Evolutionary conservation across 345 rosid genomes (phyloP), one percentile per base, ranked within the genome.

Genomic region (Hypericum perforatum): DNA sequence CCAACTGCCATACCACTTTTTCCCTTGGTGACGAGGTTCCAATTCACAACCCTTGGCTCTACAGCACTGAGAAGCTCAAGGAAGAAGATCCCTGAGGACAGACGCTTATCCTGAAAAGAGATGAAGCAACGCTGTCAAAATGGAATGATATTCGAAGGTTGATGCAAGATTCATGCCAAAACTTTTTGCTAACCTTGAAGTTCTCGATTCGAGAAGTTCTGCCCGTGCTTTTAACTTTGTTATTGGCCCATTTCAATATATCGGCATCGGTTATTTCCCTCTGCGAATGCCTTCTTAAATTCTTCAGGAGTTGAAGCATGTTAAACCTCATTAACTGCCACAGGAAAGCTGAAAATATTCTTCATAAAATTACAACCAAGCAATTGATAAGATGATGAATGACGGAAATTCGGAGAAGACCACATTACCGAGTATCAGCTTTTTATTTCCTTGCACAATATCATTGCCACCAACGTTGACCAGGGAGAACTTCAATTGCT

Each of bases 11-110:
- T 77, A 87, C 98, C 95, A 8, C 68, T 82, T 81, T 83, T 86
- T 41, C 96, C 98, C 82, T 80, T 92, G 56, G 98, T 85, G 61
- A 88, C 95, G 56, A 92, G 88, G 59, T 85, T 92, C 90, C 95
- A 92, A 51, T 92, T 92, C 37, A 92, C 95, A 54, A 88, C 95
- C 76, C 98, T 81, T 39, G 96, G 90, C 68, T 92, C 98, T 59
- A 85, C 90, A 2, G 89, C 76, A 61, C 90, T 82, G 7, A 92
- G 77, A 63, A 88, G 94, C 66, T 88, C 90, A 2, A 92, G 89
- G 78, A 92, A 83, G 82, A 88, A 85, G 59, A 85, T 53, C 43
- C 96, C 96, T 9, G 10, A 76, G 5, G 98, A 76, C 14, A 92
- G 66, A 58, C 78, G 78, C 76, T 81, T 85, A 64, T 92, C 96